phyloP scores from a whole-genome alignment of 305 asterid genomes.

The Coffea humblotiana region DNA sequence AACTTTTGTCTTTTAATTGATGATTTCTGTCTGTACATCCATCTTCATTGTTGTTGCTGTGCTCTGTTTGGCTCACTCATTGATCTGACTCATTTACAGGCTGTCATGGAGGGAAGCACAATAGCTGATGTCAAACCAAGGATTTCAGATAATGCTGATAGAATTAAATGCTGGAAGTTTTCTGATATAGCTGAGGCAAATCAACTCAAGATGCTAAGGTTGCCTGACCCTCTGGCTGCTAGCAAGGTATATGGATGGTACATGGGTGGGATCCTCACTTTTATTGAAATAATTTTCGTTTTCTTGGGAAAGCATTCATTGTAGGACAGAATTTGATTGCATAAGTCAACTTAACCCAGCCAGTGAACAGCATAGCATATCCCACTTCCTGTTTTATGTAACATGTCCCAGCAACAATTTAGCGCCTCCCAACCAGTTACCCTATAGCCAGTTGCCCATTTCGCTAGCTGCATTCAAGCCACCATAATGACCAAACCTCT shows the following conservation, averaged over 20 bases:
- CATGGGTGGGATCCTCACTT: neutral
- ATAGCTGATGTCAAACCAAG: constrained; percentile 85
- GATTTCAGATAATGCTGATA: constrained; percentile 61
- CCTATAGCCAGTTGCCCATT: neutral
- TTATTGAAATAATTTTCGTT: neutral
- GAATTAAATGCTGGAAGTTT: constrained; percentile 78
- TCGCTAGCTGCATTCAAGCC: neutral
- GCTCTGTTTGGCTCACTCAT: constrained; percentile 22
- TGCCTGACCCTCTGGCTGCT: constrained; percentile 79
- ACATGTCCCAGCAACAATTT: no score
- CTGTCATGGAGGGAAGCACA: constrained; percentile 78
- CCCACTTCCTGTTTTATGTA: no score
- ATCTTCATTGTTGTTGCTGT: neutral
- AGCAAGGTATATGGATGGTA: constrained; percentile 57
- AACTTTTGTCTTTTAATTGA: constrained; percentile 4
- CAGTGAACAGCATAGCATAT: no score
- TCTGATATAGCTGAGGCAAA: constrained; percentile 78
- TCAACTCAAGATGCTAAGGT: constrained; percentile 78
- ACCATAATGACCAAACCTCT: neutral
- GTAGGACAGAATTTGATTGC: neutral
- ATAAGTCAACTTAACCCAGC: neutral
- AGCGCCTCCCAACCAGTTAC: no score
- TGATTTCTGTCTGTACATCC: neutral
- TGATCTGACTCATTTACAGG: constrained; percentile 44
- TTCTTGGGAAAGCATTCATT: neutral